Conservation (phyloP, 805 yeast genomes). For the Nakazawaea sp. region DNA sequence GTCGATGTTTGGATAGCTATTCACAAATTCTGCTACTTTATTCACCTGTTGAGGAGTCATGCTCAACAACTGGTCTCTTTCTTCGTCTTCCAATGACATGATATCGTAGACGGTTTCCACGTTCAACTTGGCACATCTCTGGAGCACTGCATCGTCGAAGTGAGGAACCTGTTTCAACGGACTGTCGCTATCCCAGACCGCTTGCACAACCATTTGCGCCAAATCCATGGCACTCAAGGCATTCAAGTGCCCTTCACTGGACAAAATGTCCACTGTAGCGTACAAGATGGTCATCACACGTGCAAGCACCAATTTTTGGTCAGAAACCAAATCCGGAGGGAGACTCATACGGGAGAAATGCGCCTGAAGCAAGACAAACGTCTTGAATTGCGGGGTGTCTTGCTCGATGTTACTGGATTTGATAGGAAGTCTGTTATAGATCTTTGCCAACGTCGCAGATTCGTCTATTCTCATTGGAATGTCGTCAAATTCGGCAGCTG, state of each 20-base stretch:
- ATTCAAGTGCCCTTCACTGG: conserved; percentile 74
- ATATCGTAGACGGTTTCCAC: conserved; percentile 77
- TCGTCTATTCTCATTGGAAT: conserved; percentile 63
- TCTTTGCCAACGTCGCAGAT: conserved; percentile 32
- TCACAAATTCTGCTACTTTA: conserved; percentile 81
- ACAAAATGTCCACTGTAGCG: conserved; percentile 67
- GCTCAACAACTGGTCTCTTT: conserved; percentile 52
- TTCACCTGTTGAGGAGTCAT: conserved; percentile 40
- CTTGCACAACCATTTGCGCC: conserved; percentile 84
- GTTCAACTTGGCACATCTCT: conserved; percentile 43
- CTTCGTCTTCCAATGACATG: conserved; percentile 62
- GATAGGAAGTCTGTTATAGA: conserved; percentile 60
- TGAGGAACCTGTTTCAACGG: conserved; percentile 80
- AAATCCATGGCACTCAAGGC: conserved; percentile 82
- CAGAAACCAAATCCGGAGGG: conserved; percentile 55
- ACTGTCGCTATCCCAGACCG: conserved; percentile 73
- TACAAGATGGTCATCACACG: conserved; percentile 45
- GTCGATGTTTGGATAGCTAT: conserved; percentile 84
- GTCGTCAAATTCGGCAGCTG: conserved; percentile 65
- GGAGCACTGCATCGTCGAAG: conserved; percentile 43
- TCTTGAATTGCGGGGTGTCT: conserved; percentile 56
- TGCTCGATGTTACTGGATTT: conserved; percentile 31
- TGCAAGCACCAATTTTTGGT: conserved; percentile 46
- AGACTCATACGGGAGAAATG: conserved; percentile 64
- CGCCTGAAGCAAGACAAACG: conserved; percentile 73